Evolutionary conservation across 108 stramenopile genomes (phyloP).

Genomic region (Conticribra weissflogii): DNA sequence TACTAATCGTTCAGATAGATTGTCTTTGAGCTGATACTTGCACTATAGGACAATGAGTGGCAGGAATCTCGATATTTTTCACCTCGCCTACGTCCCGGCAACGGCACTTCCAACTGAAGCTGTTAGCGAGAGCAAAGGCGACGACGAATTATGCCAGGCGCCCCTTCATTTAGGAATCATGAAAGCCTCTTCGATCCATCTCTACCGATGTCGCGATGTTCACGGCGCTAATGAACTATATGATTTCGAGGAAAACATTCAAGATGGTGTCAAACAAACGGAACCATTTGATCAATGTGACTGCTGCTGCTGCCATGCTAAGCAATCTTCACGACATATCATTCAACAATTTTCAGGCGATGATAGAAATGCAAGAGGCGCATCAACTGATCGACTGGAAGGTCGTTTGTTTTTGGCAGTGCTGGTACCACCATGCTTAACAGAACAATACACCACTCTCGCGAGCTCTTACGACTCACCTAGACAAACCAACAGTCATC

Average conservation of each 20-base stretch:
- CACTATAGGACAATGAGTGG: background rate
- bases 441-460: too few relatives aligned
- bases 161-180: background rate
- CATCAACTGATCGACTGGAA: background rate
- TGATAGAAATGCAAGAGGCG: background rate
- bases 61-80: constrained; percentile 8
- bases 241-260: constrained; percentile 8
- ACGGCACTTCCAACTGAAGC: background rate
- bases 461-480: too few relatives aligned
- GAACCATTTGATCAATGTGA: background rate
- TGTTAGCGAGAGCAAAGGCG: background rate
- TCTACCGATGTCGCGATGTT: background rate
- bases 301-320: background rate
- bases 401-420: too few relatives aligned
- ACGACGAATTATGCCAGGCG: background rate
- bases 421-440: too few relatives aligned
- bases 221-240: background rate
- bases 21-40: too few relatives aligned
- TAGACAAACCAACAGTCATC: too few relatives aligned
- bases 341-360: background rate
- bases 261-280: background rate
- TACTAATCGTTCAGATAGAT: too few relatives aligned
- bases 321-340: background rate
- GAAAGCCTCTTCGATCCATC: background rate
- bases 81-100: constrained; percentile 22